These are phyloP conservation scores for Rhododendron ovatum DNA, from an alignment of 148 eudicot species.

Conservation along the genomic window DNA sequence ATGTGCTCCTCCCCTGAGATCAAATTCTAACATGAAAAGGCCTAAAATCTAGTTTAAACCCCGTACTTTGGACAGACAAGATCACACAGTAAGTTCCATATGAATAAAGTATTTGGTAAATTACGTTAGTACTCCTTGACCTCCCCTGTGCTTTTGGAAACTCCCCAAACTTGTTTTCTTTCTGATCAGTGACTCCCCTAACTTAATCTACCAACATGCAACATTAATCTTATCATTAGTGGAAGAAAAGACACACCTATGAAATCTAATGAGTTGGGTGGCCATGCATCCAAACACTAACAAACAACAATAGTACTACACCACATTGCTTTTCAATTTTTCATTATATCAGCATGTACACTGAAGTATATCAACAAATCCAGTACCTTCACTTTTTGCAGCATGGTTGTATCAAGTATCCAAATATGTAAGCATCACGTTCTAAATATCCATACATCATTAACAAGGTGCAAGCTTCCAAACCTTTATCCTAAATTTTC, in stretches of 20 bases:
- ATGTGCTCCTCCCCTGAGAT: not conserved
- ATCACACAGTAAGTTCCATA: not conserved
- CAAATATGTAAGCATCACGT: not conserved
- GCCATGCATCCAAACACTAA: not conserved
- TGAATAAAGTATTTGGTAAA: not conserved
- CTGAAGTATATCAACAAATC: not conserved
- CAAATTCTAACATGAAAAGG: not conserved
- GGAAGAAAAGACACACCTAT: not conserved
- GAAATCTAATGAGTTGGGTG: too few species aligned
- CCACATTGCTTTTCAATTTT: not conserved
- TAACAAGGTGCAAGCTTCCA: not conserved
- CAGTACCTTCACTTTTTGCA: not conserved
- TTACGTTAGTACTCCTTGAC: too few species aligned
- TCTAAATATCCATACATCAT: not conserved
- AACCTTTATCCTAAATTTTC: not conserved
- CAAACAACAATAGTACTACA: not conserved
- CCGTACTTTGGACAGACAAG: too few species aligned
- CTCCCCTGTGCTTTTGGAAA: not conserved
- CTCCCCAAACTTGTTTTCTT: not conserved
- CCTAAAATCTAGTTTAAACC: not conserved
- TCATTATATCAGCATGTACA: not conserved
- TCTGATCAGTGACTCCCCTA: not conserved
- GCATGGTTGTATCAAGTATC: not conserved
- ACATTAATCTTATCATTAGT: not conserved
- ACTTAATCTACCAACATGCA: not conserved